Base-by-base conservation (phyloP, 805 yeast species). In the Pichia rugopelliculosa region DNA sequence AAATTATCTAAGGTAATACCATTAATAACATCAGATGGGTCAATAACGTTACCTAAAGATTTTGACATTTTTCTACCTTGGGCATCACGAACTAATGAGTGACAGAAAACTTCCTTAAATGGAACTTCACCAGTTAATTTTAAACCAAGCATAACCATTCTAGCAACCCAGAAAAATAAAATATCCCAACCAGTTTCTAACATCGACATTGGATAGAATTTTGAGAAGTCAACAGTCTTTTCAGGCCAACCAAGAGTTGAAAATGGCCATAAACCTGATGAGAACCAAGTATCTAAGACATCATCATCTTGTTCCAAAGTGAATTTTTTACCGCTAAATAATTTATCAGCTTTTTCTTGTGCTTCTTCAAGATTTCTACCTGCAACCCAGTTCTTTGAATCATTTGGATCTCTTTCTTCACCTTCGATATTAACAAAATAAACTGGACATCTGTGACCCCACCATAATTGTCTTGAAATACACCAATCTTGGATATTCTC, bases 141-240 rank as follows among this genome's bases (percentile, higher is more conserved):
- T 59, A 89, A 67, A 53, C 96, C 93, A 62, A 93, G 73, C 72
- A 91, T 76, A 55, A 91, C 84, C 99, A 93, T 93, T 72, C 99
- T 82, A 25, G 93, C 77, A 45, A 93, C 98, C 99, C 99, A 93
- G 84, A 93, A 93, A 80, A 93, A 93, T 64, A 93, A 75, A 64
- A 91, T 91, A 74, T 91, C 99, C 99, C 99, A 93, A 59, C 99
- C 99, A 44, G 99, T 93, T 71, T 93, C 99, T 61, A 93, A 74
- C 85, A 93, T 74, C 24, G 95, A 82, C 82, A 89, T 84, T 57
- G 99, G 98, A 62, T 80, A 84, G 71, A 87, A 93, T 45, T 70
- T 69, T 58, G 79, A 75, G 76, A 88, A 68, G 65, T 93, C 99
- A 45, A 67, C 60, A 46, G 90, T 76, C 63, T 78, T 71, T 36